A percentile compares a stretch with the other conserved stretches of the same genome.
These are phyloP conservation scores for Tetrapisispora phaffii DNA, from an alignment of 805 yeast genomes.

Conservation along the genomic window DNA sequence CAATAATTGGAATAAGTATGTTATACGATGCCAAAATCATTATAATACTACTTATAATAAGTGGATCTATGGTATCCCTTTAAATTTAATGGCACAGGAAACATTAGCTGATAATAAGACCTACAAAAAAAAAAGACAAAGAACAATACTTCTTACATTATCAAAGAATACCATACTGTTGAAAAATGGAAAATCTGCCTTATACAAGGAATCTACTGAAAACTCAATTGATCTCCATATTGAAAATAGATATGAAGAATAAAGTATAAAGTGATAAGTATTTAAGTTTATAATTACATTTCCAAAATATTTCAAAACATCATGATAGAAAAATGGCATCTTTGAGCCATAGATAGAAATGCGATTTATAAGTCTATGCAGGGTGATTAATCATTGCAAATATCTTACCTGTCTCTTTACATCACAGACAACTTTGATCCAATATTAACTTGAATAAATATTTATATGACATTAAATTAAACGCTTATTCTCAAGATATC, in stretches of 20 bases:
- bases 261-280: not conserved
- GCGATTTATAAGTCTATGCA: no score
- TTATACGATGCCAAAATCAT: slow-evolving; percentile 15
- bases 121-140: slow-evolving; percentile 13
- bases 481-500: no score
- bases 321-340: no score
- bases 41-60: slow-evolving; percentile 14
- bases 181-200: slow-evolving; percentile 11
- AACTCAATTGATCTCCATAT: not conserved
- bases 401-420: no score
- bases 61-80: slow-evolving; percentile 18
- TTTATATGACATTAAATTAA: no score
- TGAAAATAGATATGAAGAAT: not conserved
- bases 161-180: slow-evolving; percentile 16
- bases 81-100: slow-evolving; percentile 13
- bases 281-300: not conserved
- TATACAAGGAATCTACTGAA: slow-evolving; percentile 17
- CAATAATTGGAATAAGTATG: slow-evolving; percentile 21
- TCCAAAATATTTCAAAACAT: no score
- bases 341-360: no score
- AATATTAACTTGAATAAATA: no score
- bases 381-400: no score
- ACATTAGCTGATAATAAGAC: slow-evolving; percentile 15
- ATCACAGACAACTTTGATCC: no score
- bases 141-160: slow-evolving; percentile 14